Conservation (phyloP, 495 filamentous ascomycete species). For the Penicillium atrosanguineum region DNA sequence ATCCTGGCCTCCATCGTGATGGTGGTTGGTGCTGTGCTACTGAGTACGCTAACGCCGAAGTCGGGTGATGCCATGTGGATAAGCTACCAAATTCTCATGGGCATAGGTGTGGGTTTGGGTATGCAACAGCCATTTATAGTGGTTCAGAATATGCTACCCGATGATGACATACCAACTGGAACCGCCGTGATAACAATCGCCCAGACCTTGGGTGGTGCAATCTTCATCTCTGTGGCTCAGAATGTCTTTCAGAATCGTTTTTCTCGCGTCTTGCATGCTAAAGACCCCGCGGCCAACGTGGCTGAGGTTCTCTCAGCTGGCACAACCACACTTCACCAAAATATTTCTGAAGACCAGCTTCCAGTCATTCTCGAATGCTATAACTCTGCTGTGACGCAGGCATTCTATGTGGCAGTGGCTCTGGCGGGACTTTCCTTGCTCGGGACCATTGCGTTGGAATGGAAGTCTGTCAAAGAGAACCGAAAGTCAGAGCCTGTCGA, state of each 20-base stretch:
- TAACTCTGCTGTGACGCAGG: constrained; percentile 59
- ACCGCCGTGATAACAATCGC: constrained; percentile 64
- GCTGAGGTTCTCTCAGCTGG: constrained; percentile 57
- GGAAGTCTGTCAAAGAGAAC: constrained; percentile 14
- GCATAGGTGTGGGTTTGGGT: constrained; percentile 23
- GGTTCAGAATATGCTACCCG: constrained; percentile 58
- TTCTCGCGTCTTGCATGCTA: constrained; percentile 56
- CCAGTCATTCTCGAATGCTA: constrained; percentile 61
- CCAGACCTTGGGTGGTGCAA: constrained; percentile 63
- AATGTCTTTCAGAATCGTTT: constrained; percentile 69
- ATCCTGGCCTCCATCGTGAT: constrained; percentile 51
- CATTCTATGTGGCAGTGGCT: constrained; percentile 63
- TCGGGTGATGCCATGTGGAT: constrained; percentile 17
- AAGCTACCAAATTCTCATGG: constrained; percentile 27
- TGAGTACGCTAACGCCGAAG: constrained; percentile 22
- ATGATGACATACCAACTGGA: constrained; percentile 60
- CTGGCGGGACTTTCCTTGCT: constrained; percentile 37
- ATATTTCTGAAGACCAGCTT: constrained; percentile 41
- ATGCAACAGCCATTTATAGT: constrained; percentile 50
- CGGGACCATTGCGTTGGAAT: constrained; percentile 12
- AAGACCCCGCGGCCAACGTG: constrained; percentile 40
- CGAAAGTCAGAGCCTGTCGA: too few species aligned
- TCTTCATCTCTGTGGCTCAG: constrained; percentile 70
- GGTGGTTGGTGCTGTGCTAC: constrained; percentile 57
- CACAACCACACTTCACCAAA: constrained; percentile 54